Base-by-base conservation (phyloP, 768 basidiomycete species). In the Roridomyces roridus region DNA sequence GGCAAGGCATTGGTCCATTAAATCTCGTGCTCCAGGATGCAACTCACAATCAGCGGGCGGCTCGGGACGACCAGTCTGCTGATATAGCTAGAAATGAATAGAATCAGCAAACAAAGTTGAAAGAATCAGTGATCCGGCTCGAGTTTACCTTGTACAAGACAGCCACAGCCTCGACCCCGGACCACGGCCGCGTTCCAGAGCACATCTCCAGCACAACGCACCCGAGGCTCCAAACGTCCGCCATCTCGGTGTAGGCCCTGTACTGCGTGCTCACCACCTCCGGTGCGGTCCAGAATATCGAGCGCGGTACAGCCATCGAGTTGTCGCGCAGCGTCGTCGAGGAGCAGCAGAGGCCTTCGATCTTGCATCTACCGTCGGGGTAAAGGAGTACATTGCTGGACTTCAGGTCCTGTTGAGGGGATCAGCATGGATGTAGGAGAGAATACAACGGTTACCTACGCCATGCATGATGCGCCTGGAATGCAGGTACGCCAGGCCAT, bases 181-280 rank as follows among this genome's bases (percentile, higher is more conserved):
- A 79, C 91, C 91, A 92, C 5, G 91, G 91, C 21, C 88, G 75
- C 55, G 81, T 76, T 26, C 90, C 90, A 11, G 87, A 85, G 80
- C 86, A 86, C 90, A 92, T 92, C 67, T 92, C 91, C 55, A 92
- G 76, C 14, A 89, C 82, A 11, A 92, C 83, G 71, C 90, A 92
- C 7, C 90, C 90, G 15, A 91, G 73, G 61, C 87, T 87, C 90
- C 90, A 92, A 59, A 92, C 88, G 64, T 92, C 91, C 31, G 90
- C 84, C 68, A 90, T 91, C 28, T 83, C 82, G 55, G 84, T 85
- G 70, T 92, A 91, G 0, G 85, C 86, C 55, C 51, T 53, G 52
- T 46, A 62, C 24, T 60, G 63, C 14, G 55, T 57, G 26, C 36
- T 42, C 25, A 66, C 41, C 44, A 90, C 84, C 71, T 86, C 89